Conservation (phyloP, 2,329 filamentous ascomycete genomes). For the Ceratocystis papillata region DNA sequence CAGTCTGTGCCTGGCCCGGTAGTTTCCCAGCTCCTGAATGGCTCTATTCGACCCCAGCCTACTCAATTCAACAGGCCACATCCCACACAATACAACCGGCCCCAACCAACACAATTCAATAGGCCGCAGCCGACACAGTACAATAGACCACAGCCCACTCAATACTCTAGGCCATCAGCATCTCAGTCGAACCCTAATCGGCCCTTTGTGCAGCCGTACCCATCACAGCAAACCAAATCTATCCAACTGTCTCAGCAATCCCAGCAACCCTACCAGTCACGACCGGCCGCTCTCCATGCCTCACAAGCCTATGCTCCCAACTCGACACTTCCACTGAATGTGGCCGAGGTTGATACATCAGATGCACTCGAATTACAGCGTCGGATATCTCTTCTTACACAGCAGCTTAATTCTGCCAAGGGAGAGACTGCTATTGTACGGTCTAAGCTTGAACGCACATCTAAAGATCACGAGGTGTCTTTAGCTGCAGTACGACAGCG, state of each 20-base stretch:
- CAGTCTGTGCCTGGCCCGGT: conserved; percentile 21
- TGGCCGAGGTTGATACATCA: neutral
- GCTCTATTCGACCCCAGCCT: conserved; percentile 26
- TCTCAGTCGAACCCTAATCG: conserved; percentile 11
- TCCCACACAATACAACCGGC: conserved; percentile 36
- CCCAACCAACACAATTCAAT: conserved; percentile 16
- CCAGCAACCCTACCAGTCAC: neutral
- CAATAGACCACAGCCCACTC: neutral
- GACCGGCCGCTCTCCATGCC: neutral
- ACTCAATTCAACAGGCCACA: conserved; percentile 30
- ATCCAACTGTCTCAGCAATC: neutral
- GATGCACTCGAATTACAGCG: neutral
- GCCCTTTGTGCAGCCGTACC: conserved; percentile 17
- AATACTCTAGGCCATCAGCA: neutral
- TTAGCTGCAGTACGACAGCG: conserved; percentile 52
- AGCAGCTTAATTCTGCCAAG: conserved; percentile 48
- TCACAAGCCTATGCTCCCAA: neutral
- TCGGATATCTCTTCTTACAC: conserved; percentile 7
- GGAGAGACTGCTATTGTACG: conserved; percentile 69
- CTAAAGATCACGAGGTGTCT: conserved; percentile 52
- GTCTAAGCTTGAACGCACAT: conserved; percentile 52
- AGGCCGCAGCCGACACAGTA: conserved; percentile 5
- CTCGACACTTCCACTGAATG: neutral
- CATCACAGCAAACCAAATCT: neutral
- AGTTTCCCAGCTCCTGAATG: conserved; percentile 7